Evolutionary conservation across 148 eudicot genomes (phyloP).

Genomic region (Pharnaceum exiguum): DNA sequence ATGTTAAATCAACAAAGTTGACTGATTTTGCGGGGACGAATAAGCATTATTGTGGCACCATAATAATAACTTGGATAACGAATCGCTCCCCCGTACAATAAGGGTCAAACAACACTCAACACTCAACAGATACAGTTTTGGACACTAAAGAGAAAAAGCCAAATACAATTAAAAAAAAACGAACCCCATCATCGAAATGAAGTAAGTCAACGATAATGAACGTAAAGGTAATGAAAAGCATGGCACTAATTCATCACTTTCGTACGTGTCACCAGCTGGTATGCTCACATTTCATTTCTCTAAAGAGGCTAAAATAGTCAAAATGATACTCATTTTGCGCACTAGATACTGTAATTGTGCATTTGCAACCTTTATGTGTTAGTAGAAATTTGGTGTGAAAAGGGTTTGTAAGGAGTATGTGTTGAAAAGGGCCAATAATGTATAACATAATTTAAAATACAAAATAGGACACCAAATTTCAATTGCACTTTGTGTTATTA

Average conservation of each 20-base stretch:
- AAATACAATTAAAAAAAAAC: not conserved
- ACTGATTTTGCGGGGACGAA: conserved; percentile 2
- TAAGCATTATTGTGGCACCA: conserved; percentile 3
- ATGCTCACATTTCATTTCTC: not conserved
- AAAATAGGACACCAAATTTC: too few relatives aligned
- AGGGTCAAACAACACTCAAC: conserved; percentile 19
- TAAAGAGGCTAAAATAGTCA: too few relatives aligned
- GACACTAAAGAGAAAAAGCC: not conserved
- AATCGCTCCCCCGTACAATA: conserved; percentile 14
- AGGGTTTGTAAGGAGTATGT: too few relatives aligned
- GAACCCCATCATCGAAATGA: not conserved
- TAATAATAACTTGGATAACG: not conserved
- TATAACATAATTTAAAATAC: too few relatives aligned
- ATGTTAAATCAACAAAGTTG: too few relatives aligned
- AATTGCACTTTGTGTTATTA: too few relatives aligned
- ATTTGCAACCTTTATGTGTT: too few relatives aligned
- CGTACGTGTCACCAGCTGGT: not conserved
- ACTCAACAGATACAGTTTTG: not conserved
- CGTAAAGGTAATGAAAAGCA: conserved; percentile 1
- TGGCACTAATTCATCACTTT: not conserved
- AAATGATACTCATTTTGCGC: too few relatives aligned
- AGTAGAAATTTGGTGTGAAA: too few relatives aligned
- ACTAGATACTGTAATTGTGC: too few relatives aligned
- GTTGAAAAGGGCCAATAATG: too few relatives aligned
- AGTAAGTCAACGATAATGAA: conserved; percentile 6